Percentiles rank a stretch among this genome's conserved stretches.
Evolutionary conservation across 257 asterid genomes (phyloP).

Genomic region (Lithospermum erythrorhizon): DNA sequence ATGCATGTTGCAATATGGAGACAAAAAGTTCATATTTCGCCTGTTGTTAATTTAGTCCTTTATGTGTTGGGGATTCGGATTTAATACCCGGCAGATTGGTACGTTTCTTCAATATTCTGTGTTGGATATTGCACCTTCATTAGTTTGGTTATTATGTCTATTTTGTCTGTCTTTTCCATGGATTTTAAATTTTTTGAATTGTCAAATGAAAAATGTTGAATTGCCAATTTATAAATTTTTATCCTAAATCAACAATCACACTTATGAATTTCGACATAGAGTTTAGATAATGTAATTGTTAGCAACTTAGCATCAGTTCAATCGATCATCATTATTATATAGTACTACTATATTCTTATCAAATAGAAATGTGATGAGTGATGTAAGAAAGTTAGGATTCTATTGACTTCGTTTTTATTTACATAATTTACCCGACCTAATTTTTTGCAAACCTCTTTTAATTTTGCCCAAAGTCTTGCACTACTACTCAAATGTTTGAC

Average conservation of each 20-base stretch:
- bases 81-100: neutral
- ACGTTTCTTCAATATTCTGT: neutral
- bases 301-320: too few relatives aligned
- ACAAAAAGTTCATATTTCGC: slow-evolving; percentile 11
- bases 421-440: too few relatives aligned
- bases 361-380: too few relatives aligned
- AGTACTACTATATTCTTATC: too few relatives aligned
- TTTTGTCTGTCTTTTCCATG: neutral
- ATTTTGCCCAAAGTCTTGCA: too few relatives aligned
- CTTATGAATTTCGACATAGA: too few relatives aligned
- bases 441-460: too few relatives aligned
- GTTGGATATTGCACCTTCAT: neutral
- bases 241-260: neutral
- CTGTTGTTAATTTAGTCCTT: neutral
- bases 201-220: neutral
- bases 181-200: neutral
- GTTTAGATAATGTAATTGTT: too few relatives aligned
- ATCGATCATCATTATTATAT: too few relatives aligned
- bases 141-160: neutral
- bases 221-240: neutral
- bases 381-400: too few relatives aligned
- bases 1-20: slow-evolving; percentile 11
- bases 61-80: neutral
- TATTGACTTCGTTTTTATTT: too few relatives aligned
- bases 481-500: too few relatives aligned